Conservation (phyloP, 2,329 filamentous ascomycete genomes). For the Lecanoromycetidae sp. region DNA sequence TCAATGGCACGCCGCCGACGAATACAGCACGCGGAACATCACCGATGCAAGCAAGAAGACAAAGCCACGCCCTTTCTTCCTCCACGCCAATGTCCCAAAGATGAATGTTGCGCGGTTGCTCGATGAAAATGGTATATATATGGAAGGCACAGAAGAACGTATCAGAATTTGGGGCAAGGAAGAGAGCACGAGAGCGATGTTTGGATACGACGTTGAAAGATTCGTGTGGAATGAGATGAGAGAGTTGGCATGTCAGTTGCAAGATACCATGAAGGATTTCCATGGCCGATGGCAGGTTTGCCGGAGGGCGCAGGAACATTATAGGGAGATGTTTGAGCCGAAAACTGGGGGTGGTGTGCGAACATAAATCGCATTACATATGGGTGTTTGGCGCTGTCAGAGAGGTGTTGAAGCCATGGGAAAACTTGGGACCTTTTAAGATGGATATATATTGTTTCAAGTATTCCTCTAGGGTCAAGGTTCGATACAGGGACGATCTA, state of each 20-base stretch:
- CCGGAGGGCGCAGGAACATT: conserved; percentile 25
- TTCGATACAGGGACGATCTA: too few species aligned
- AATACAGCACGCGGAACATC: conserved; percentile 19
- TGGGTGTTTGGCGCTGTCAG: background rate
- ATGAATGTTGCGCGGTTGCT: conserved; percentile 28
- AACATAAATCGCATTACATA: background rate
- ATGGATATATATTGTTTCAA: too few species aligned
- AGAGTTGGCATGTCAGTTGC: conserved; percentile 29
- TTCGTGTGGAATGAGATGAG: conserved; percentile 30
- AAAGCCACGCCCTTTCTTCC: conserved; percentile 26
- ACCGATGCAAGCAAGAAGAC: too few species aligned
- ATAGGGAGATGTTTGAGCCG: conserved; percentile 25
- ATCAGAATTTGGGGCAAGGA: conserved; percentile 25
- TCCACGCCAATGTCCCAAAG: conserved; percentile 32
- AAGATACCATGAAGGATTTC: conserved; percentile 26
- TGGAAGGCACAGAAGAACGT: background rate
- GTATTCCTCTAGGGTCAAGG: too few species aligned
- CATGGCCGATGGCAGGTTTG: conserved; percentile 26
- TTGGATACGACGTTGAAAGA: conserved; percentile 28
- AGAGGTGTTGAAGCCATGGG: background rate
- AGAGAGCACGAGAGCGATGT: conserved; percentile 22
- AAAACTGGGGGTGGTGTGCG: background rate
- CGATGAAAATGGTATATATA: background rate
- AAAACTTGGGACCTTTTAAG: too few species aligned
- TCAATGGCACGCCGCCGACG: conserved; percentile 28